A percentile compares a stretch with the other conserved stretches of the same genome.
phyloP scores from a whole-genome alignment of 2,329 filamentous ascomycete species.

The Curvularia lunata region DNA sequence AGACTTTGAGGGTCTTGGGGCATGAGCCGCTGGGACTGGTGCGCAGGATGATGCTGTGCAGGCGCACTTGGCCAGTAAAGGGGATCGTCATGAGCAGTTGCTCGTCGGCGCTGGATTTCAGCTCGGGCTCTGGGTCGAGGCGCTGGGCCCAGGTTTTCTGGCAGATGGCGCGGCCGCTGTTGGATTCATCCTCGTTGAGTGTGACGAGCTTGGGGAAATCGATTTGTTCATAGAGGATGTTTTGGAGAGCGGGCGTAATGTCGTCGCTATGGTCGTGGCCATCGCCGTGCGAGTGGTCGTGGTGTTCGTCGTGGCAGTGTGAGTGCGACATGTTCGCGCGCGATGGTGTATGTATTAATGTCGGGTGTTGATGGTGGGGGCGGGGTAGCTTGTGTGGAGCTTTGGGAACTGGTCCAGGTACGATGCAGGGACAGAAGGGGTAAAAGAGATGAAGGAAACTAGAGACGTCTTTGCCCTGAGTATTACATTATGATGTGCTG shows the following conservation, averaged over 20 bases:
- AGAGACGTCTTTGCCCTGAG: not conserved
- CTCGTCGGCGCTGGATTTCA: constrained; percentile 87
- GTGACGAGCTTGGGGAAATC: constrained; percentile 85
- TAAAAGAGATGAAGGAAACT: not conserved
- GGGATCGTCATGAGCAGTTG: constrained; percentile 92
- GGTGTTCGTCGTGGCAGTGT: constrained; percentile 38
- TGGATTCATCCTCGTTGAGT: constrained; percentile 76
- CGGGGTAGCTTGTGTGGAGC: constrained; percentile 38
- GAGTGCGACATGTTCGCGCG: constrained; percentile 16
- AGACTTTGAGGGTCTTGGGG: constrained; percentile 83
- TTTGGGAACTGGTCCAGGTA: not conserved
- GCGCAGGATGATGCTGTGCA: constrained; percentile 87
- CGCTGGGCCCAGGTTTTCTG: constrained; percentile 92
- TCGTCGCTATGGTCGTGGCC: constrained; percentile 88
- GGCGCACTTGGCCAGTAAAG: constrained; percentile 91
- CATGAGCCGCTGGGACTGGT: constrained; percentile 73
- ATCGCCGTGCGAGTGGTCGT: constrained; percentile 36
- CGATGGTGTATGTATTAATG: constrained; percentile 10
- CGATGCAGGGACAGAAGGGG: constrained; percentile 4
- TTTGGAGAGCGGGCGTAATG: constrained; percentile 87
- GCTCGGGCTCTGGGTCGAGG: constrained; percentile 71
- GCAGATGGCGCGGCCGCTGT: constrained; percentile 75
- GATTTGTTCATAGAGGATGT: constrained; percentile 89
- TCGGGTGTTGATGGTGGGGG: constrained; percentile 16
- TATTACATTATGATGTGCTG: constrained; percentile 11